Evolutionary conservation across 176 grass and related monocot genomes (phyloP).

Genomic region (Neostapfia colusana): DNA sequence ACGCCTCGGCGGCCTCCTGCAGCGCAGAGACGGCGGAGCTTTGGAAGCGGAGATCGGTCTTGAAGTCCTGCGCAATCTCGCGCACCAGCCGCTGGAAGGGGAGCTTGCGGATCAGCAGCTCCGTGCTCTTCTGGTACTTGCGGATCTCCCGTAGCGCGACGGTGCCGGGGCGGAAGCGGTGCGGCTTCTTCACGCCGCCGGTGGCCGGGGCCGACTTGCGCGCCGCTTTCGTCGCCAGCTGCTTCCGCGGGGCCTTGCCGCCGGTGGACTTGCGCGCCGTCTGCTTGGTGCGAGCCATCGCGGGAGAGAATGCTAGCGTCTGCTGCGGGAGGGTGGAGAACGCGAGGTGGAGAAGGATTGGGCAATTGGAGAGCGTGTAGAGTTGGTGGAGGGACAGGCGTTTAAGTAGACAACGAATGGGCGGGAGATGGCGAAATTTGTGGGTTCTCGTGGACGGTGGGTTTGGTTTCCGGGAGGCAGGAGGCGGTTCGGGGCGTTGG

Average conservation of each 20-base stretch:
- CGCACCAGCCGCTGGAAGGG: constrained; percentile 64
- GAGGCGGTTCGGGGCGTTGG: constrained; percentile 26
- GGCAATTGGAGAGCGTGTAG: no score
- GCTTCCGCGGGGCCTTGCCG: constrained; percentile 68
- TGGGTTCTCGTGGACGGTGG: neutral
- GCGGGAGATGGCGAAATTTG: constrained; percentile 28
- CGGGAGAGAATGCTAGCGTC: neutral
- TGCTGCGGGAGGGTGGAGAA: neutral
- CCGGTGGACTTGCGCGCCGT: constrained; percentile 68
- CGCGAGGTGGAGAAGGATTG: neutral
- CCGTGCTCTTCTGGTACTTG: constrained; percentile 85
- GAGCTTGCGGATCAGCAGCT: constrained; percentile 71
- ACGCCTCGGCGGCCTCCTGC: constrained; percentile 73
- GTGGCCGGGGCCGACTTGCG: constrained; percentile 67
- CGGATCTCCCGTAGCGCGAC: constrained; percentile 69
- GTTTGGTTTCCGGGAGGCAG: neutral
- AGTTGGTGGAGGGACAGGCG: no score
- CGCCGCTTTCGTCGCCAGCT: constrained; percentile 62
- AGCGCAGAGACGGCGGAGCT: constrained; percentile 65
- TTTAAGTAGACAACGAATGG: constrained; percentile 18
- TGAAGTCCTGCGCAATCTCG: constrained; percentile 77
- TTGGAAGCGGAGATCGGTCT: constrained; percentile 76
- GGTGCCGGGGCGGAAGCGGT: constrained; percentile 70
- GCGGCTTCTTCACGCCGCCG: constrained; percentile 74
- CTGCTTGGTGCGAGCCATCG: constrained; percentile 76